Percentiles rank a stretch among this genome's conserved stretches.
Conservation (phyloP, 2,329 filamentous ascomycete species). For the Verticillium dahliae region DNA sequence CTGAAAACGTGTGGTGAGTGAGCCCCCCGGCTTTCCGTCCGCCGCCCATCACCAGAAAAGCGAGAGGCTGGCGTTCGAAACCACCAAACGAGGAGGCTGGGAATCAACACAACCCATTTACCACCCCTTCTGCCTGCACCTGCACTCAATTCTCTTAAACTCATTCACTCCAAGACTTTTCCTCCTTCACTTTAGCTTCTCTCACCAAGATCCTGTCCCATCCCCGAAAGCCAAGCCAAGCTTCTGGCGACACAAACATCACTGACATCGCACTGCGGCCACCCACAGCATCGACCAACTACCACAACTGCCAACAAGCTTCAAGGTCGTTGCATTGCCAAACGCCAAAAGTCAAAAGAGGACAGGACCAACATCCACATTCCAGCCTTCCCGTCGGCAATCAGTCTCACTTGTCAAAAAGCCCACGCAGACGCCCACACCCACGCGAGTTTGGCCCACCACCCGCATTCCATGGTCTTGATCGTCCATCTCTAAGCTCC, state of each 20-base stretch:
- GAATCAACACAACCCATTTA: conserved; percentile 1
- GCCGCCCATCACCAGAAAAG: background rate
- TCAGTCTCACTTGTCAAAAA: background rate
- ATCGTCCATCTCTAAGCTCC: background rate
- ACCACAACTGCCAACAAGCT: background rate
- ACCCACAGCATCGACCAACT: background rate
- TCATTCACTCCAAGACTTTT: conserved; percentile 4
- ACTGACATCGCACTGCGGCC: background rate
- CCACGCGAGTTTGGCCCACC: conserved; percentile 2
- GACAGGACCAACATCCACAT: background rate
- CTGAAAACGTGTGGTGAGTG: background rate
- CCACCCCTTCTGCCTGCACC: background rate
- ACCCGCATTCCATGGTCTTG: background rate
- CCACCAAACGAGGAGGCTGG: background rate
- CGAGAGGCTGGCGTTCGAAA: background rate
- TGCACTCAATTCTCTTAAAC: conserved; percentile 7
- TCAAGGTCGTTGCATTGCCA: background rate
- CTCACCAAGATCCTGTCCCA: background rate
- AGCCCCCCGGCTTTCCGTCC: background rate
- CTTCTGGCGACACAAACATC: background rate
- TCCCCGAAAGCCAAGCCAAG: background rate
- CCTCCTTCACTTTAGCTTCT: conserved; percentile 2
- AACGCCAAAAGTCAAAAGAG: background rate
- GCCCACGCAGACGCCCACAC: conserved; percentile 5
- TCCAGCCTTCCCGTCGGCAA: background rate